Percentiles rank a stretch among this genome's conserved stretches.
These are phyloP conservation scores for Wickerhamomyces sp. DNA, from an alignment of 1,139 yeast genomes.

Conservation along the genomic window DNA sequence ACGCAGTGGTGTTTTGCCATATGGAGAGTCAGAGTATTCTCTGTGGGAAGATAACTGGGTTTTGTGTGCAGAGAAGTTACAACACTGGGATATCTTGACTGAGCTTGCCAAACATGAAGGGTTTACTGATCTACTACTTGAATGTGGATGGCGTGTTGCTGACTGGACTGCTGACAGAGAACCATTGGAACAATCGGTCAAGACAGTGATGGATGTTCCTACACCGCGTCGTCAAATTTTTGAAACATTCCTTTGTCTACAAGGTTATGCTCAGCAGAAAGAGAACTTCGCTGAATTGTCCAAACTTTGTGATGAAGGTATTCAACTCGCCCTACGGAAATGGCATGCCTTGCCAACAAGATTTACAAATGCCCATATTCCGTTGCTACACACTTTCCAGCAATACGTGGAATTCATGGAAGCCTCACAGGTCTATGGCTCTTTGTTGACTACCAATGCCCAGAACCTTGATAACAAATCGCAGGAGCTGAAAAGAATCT, in stretches of 20 bases:
- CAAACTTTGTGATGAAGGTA: constrained; percentile 90
- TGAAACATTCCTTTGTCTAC: constrained; percentile 88
- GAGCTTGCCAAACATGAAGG: constrained; percentile 98
- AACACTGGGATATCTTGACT: constrained; percentile 96
- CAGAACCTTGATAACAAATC: constrained; percentile 89
- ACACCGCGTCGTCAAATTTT: constrained; percentile 95
- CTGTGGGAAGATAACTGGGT: constrained; percentile 99
- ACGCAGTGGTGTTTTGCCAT: constrained; percentile 90
- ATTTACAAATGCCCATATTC: constrained; percentile 81
- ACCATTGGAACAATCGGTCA: constrained; percentile 89
- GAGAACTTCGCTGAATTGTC: constrained; percentile 79
- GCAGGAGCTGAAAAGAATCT: constrained; percentile 86
- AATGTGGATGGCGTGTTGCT: constrained; percentile 99
- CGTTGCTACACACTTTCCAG: constrained; percentile 89
- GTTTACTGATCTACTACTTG: constrained; percentile 85
- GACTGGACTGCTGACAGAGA: constrained; percentile 97
- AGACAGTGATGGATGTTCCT: constrained; percentile 97
- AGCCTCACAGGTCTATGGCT: constrained; percentile 90
- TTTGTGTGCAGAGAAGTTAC: constrained; percentile 91
- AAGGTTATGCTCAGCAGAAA: constrained; percentile 88
- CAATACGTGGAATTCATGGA: constrained; percentile 98
- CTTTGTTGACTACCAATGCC: constrained; percentile 84
- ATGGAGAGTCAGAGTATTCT: constrained; percentile 91
- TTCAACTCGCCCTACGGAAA: constrained; percentile 84
- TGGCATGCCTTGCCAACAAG: constrained; percentile 88